These are phyloP conservation scores for Fusarium sp. DNA, from an alignment of 2,329 filamentous ascomycete genomes.

Conservation along the genomic window DNA sequence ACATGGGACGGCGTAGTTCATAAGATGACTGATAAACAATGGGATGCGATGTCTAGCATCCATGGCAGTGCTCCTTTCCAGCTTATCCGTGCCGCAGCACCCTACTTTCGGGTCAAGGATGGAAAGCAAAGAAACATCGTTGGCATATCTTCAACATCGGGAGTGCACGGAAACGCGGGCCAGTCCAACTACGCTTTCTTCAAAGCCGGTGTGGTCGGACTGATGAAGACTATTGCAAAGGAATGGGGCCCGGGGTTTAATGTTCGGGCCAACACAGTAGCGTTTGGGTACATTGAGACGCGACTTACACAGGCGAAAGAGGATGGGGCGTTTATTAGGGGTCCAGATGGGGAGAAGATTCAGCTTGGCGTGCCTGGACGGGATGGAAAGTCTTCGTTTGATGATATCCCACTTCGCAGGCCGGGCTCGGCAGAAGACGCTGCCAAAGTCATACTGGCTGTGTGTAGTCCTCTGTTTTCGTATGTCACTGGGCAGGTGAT, in stretches of 20 bases:
- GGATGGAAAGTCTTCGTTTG: neutral
- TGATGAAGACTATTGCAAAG: constrained; percentile 67
- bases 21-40: no score
- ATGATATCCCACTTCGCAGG: neutral
- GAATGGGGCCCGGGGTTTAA: constrained; percentile 68
- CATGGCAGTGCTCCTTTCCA: neutral
- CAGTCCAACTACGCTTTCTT: neutral
- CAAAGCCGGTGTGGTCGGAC: neutral
- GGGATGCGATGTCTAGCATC: no score
- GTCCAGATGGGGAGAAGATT: neutral
- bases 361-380: neutral
- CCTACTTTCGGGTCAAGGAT: neutral
- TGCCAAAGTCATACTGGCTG: neutral
- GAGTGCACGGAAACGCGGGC: neutral
- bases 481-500: neutral
- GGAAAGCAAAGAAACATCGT: neutral
- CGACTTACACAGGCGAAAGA: neutral
- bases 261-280: neutral
- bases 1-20: no score
- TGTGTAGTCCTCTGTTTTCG: neutral
- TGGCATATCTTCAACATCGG: neutral
- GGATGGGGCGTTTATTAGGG: neutral
- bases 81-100: neutral
- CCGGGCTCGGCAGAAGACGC: neutral
- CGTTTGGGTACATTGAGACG: constrained; percentile 2